A percentile compares a stretch with the other conserved stretches of the same genome.
Conservation (phyloP, 208 protist species). For the Wallacemonas sp. region DNA sequence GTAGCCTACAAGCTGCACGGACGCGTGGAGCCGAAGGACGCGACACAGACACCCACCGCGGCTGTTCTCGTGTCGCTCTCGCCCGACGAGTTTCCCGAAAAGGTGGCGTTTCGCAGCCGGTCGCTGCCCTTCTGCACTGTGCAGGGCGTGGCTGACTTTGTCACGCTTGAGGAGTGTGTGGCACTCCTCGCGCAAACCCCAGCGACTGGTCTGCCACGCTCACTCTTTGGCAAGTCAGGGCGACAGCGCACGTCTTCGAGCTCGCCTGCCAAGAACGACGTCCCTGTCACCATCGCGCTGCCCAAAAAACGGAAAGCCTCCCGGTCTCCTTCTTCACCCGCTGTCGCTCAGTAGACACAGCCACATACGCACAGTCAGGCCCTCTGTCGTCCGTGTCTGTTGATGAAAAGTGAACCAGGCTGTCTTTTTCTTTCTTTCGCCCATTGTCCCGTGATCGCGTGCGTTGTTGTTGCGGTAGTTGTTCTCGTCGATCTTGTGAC, state of each 20-base stretch:
- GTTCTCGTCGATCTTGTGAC: no score
- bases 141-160: conserved; percentile 43
- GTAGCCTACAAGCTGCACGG: conserved; percentile 51
- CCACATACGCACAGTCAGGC: no score
- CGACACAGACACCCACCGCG: conserved; percentile 5
- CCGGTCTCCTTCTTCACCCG: neutral
- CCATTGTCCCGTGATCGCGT: no score
- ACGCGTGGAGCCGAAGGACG: conserved; percentile 15
- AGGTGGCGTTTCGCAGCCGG: conserved; percentile 56
- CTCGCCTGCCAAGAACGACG: neutral
- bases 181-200: conserved; percentile 61
- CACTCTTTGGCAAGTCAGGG: conserved; percentile 34
- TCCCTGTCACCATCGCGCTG: conserved; percentile 1
- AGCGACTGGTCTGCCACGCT: conserved; percentile 56
- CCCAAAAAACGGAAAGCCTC: neutral
- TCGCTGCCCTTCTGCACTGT: conserved; percentile 63
- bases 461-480: no score
- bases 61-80: conserved; percentile 44
- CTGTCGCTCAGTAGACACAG: no score
- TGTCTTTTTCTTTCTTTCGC: no score
- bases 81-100: conserved; percentile 52
- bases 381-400: no score
- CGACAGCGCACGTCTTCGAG: neutral
- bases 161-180: conserved; percentile 46
- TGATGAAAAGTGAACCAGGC: no score